Conservation (phyloP, 176 grass and related monocot genomes). For the Elymus sibiricus region DNA sequence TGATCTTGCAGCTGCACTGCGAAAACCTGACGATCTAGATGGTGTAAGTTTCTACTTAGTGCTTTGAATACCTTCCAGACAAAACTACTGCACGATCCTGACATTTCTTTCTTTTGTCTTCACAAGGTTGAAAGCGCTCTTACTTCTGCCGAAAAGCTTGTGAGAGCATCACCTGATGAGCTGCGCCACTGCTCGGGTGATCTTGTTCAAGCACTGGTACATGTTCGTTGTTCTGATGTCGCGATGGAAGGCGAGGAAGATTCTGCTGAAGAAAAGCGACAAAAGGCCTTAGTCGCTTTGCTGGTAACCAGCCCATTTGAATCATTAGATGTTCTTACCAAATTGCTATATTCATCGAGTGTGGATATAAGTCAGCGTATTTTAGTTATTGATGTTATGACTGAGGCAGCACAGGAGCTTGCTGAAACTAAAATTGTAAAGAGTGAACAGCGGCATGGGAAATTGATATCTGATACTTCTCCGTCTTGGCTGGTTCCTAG, state of each 20-base stretch:
- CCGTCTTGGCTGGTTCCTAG: slow-evolving; percentile 82
- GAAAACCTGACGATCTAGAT: slow-evolving; percentile 90
- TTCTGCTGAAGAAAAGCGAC: slow-evolving; percentile 82
- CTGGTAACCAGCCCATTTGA: slow-evolving; percentile 84
- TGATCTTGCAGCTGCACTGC: slow-evolving; percentile 68
- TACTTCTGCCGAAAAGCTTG: slow-evolving; percentile 66
- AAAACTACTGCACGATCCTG: slow-evolving; percentile 1
- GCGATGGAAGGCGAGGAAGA: slow-evolving; percentile 93
- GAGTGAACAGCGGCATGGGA: slow-evolving; percentile 33
- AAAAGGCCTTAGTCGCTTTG: slow-evolving; percentile 82
- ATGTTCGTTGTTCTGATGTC: slow-evolving; percentile 83
- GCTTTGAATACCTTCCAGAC: slow-evolving; percentile 5
- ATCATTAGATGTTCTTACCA: slow-evolving; percentile 74
- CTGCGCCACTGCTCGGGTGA: slow-evolving; percentile 67
- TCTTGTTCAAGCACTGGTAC: slow-evolving; percentile 76
- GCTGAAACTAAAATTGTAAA: slow-evolving; percentile 64
- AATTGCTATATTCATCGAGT: slow-evolving; percentile 83
- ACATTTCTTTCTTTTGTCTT: slow-evolving; percentile 29
- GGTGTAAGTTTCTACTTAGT: slow-evolving; percentile 59
- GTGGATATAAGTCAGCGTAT: slow-evolving; percentile 84
- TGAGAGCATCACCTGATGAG: slow-evolving; percentile 89
- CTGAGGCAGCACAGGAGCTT: slow-evolving; percentile 87
- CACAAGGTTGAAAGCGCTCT: slow-evolving; percentile 88
- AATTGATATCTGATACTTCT: slow-evolving; percentile 72
- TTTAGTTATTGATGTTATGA: slow-evolving; percentile 94